phyloP scores from a whole-genome alignment of 352 stramenopile species.

The Phytophthora pinifolia region DNA sequence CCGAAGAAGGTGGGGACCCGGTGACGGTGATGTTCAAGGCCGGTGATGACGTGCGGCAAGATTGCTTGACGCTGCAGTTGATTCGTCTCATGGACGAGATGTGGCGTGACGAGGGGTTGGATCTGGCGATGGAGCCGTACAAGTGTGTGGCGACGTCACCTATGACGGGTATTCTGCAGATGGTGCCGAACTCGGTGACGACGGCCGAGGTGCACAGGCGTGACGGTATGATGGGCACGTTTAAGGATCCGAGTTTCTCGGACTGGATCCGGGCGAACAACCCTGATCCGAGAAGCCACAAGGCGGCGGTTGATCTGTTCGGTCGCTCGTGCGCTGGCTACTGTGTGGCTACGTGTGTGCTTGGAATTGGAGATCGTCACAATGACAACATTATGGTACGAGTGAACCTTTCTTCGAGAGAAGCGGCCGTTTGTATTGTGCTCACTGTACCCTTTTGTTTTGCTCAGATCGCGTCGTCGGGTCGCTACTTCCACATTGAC shows the following conservation, averaged over 20 bases:
- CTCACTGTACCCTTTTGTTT: background rate
- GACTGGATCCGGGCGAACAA: constrained; percentile 88
- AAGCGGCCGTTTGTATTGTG: background rate
- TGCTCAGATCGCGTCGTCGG: constrained; percentile 59
- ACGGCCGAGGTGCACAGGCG: constrained; percentile 90
- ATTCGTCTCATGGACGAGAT: constrained; percentile 93
- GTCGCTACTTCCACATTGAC: constrained; percentile 90
- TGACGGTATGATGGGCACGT: constrained; percentile 78
- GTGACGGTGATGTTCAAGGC: constrained; percentile 93
- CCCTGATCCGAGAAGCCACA: constrained; percentile 57
- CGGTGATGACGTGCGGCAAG: constrained; percentile 94
- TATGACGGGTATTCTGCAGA: constrained; percentile 91
- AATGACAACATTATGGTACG: constrained; percentile 96
- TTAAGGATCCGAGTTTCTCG: constrained; percentile 85
- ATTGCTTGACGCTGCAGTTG: constrained; percentile 93
- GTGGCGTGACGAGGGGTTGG: constrained; percentile 90
- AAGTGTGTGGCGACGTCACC: constrained; percentile 89
- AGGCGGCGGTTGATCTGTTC: constrained; percentile 84
- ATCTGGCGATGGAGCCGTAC: constrained; percentile 93
- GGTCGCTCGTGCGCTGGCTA: constrained; percentile 89
- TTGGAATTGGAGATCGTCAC: constrained; percentile 94
- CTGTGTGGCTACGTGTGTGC: constrained; percentile 93
- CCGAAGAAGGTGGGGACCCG: constrained; percentile 71
- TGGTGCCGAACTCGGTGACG: constrained; percentile 93
- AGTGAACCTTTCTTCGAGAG: too few species aligned